Evolutionary conservation across 345 rosid species (phyloP).

Genomic region (Pugionium dolabratum): DNA sequence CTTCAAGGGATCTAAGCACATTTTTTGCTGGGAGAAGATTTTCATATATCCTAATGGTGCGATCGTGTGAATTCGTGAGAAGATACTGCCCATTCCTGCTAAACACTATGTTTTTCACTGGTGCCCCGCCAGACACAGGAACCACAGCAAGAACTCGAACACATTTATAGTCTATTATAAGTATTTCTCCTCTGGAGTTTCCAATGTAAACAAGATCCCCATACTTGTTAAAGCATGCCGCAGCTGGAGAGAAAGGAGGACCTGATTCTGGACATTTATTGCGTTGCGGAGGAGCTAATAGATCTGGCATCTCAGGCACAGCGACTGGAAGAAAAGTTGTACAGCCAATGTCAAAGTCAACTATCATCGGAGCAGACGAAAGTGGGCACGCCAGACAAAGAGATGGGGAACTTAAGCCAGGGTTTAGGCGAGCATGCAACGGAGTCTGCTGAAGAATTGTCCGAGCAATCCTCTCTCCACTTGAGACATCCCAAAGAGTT

Average conservation of each 20-base stretch:
- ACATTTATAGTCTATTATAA: slow-evolving; percentile 72
- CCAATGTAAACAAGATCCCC: slow-evolving; percentile 97
- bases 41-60: slow-evolving; percentile 85
- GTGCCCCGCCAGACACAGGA: slow-evolving; percentile 67
- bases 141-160: slow-evolving; percentile 65
- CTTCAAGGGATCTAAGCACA: slow-evolving; percentile 52
- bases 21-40: slow-evolving; percentile 82
- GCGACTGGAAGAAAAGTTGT: slow-evolving; percentile 73
- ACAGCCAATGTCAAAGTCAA: slow-evolving; percentile 65
- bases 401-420: slow-evolving; percentile 79
- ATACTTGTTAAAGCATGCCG: slow-evolving; percentile 90
- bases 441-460: slow-evolving; percentile 75
- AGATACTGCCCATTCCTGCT: slow-evolving; percentile 89
- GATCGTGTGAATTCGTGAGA: slow-evolving; percentile 94
- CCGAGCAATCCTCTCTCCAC: slow-evolving; percentile 67
- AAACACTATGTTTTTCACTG: slow-evolving; percentile 81
- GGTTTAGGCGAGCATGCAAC: slow-evolving; percentile 80
- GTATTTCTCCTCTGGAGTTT: slow-evolving; percentile 93
- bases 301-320: slow-evolving; percentile 59
- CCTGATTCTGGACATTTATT: slow-evolving; percentile 66
- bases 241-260: slow-evolving; percentile 73
- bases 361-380: slow-evolving; percentile 93
- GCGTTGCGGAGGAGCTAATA: slow-evolving; percentile 58
- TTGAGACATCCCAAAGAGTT: slow-evolving; percentile 84
- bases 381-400: slow-evolving; percentile 88